Percentiles rank a stretch among this genome's conserved stretches.
phyloP scores from a whole-genome alignment of 805 yeast genomes.

The Kazachstania psychrophila region DNA sequence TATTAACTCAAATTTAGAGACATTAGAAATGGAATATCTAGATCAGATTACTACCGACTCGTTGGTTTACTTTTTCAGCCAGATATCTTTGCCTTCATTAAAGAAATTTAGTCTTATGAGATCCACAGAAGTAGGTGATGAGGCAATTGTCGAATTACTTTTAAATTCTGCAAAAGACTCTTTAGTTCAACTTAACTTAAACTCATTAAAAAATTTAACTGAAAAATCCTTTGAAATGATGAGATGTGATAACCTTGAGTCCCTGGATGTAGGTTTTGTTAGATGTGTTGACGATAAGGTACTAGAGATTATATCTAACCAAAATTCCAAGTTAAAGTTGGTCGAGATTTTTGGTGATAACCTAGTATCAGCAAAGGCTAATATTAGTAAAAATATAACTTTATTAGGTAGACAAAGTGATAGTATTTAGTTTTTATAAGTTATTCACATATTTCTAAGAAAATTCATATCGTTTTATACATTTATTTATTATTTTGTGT shows the following conservation, averaged over 20 bases:
- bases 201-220: conserved; percentile 57
- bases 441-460: too few species aligned
- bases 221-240: conserved; percentile 41
- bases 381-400: conserved; percentile 43
- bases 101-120: conserved; percentile 52
- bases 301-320: conserved; percentile 45
- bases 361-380: conserved; percentile 49
- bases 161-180: conserved; percentile 51
- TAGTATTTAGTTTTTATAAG: conserved; percentile 32
- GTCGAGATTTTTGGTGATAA: conserved; percentile 79
- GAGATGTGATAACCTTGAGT: conserved; percentile 51
- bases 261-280: conserved; percentile 72
- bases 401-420: conserved; percentile 72
- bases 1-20: conserved; percentile 32
- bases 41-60: conserved; percentile 67
- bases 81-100: conserved; percentile 44
- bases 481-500: too few species aligned
- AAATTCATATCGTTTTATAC: too few species aligned
- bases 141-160: conserved; percentile 49
- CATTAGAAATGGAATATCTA: conserved; percentile 48
- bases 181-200: conserved; percentile 59
- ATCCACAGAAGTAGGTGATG: conserved; percentile 57
- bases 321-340: conserved; percentile 53
- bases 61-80: conserved; percentile 45
- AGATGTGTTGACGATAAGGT: conserved; percentile 63